Evolutionary conservation across 208 protist species (phyloP).

Genomic region (Trypanosoma scelopori): DNA sequence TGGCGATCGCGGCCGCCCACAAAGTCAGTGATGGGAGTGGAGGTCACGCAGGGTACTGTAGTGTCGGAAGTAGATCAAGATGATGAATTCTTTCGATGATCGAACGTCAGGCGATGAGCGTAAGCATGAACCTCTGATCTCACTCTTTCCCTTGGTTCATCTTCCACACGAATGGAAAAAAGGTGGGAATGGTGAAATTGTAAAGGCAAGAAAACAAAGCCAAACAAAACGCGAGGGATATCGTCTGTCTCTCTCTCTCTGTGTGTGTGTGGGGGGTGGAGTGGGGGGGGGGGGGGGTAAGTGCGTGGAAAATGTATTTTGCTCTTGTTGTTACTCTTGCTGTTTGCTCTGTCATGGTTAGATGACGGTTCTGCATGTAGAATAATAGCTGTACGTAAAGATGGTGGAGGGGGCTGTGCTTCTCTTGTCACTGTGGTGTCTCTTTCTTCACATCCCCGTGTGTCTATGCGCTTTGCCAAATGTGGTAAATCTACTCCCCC

Average conservation of each 20-base stretch:
- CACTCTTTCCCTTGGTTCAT: no score
- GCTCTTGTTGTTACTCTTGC: no score
- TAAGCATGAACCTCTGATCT: no score
- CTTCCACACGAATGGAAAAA: neutral
- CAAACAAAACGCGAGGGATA: no score
- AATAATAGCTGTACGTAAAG: neutral
- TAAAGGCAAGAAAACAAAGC: neutral
- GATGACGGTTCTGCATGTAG: no score
- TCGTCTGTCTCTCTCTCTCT: no score
- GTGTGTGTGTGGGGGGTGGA: no score
- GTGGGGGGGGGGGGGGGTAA: no score
- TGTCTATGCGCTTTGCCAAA: slow-evolving; percentile 1
- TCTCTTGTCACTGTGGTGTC: slow-evolving; percentile 22
- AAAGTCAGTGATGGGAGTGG: slow-evolving; percentile 31
- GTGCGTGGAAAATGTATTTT: no score
- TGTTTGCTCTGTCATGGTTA: no score
- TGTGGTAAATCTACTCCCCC: no score
- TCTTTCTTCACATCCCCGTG: slow-evolving; percentile 15
- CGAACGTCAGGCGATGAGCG: neutral
- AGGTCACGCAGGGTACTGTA: slow-evolving; percentile 33
- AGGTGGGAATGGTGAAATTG: neutral
- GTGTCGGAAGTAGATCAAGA: slow-evolving; percentile 32
- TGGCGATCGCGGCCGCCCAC: slow-evolving; percentile 66
- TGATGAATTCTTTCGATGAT: slow-evolving; percentile 36
- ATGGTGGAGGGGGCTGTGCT: neutral